Percentiles rank a stretch among this genome's conserved stretches.
Evolutionary conservation across 1,284 basidiomycete species (phyloP).

Genomic region (Thelephora terrestris): DNA sequence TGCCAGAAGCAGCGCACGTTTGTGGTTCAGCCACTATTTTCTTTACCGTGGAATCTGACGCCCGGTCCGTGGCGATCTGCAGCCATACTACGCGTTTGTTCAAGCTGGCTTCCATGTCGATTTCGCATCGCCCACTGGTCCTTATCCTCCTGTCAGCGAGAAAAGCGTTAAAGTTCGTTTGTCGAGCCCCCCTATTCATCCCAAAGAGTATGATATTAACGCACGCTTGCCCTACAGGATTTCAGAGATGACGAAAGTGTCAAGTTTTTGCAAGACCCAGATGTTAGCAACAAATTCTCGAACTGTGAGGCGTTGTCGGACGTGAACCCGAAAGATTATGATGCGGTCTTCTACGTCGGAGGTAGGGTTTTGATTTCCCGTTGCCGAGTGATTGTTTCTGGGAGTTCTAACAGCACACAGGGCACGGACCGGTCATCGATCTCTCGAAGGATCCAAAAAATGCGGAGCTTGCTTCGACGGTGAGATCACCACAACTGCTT

Average conservation of each 20-base stretch:
- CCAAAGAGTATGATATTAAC: background rate
- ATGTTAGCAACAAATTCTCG: slow-evolving; percentile 47
- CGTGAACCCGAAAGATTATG: slow-evolving; percentile 52
- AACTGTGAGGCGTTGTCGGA: slow-evolving; percentile 53
- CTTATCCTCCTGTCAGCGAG: slow-evolving; percentile 65
- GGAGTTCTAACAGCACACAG: too few species aligned
- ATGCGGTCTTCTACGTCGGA: slow-evolving; percentile 71
- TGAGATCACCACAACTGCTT: slow-evolving; percentile 19
- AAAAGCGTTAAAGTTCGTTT: slow-evolving; percentile 39
- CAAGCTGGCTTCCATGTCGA: slow-evolving; percentile 48
- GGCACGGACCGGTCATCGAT: background rate
- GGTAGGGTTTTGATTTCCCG: slow-evolving; percentile 70
- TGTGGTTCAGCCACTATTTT: slow-evolving; percentile 38
- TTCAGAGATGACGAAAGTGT: slow-evolving; percentile 50
- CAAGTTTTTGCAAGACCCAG: slow-evolving; percentile 51
- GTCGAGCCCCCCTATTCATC: background rate
- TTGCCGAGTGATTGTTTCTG: slow-evolving; percentile 19
- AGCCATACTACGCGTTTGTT: slow-evolving; percentile 28
- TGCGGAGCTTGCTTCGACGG: slow-evolving; percentile 47
- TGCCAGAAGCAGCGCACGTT: slow-evolving; percentile 73
- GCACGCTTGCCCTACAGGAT: slow-evolving; percentile 21
- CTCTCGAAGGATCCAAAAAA: slow-evolving; percentile 41
- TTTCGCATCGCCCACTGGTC: slow-evolving; percentile 61
- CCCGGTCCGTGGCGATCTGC: background rate
- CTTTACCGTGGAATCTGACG: background rate